Evolutionary conservation across 257 asterid genomes (phyloP), one percentile per base, ranked within the genome.

Genomic region (Solanum ossicruentum): DNA sequence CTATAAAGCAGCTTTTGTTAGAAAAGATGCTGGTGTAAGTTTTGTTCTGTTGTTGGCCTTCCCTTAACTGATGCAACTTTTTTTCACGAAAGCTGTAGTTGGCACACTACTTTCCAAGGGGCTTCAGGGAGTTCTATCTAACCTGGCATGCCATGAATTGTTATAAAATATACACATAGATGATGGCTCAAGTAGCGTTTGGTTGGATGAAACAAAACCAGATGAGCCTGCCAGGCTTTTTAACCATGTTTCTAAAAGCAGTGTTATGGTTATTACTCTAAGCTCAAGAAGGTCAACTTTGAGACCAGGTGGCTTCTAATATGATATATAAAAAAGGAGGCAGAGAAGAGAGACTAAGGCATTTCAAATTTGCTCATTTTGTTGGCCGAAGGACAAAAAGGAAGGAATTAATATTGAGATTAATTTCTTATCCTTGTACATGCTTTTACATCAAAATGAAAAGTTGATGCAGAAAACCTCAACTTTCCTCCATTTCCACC

Each of bases 21-120:
- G 88, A 87, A 91, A 87, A 79, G 83, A 49, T 86, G 77, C 92
- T 84, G 88, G 43, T 88, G 98, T 96, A 86, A 92, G 98, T 91
- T 18, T 67, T 56, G 9, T 2, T 67, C 45, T 28, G 51, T 65
- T 66, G 8, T 49, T 77, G 45, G 3, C 28, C 72, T 73, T 51
- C 39, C 56, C 21, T 66, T 70, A 28, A 43, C 54, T 0, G 8
- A 21, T 84, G 66, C 7, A 18, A 58, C 23, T 39, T 81, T 73
- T 52, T 56, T 9, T 77, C 4, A 10, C 0, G 26, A 16, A 23
- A 47, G 60, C 82, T 16, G n/a, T 26, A 15, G 82, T 77, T 75
- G 43, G 61, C 82, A 75, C 26, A 51, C 63, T 77, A 26, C 26
- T 23, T 26, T 12, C 9, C 63, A 16, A 49, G 61, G 78, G 39